Evolutionary conservation across 2,329 filamentous ascomycete genomes (phyloP), one percentile per base, ranked within the genome.

Genomic region (Colletotrichum camelliae): DNA sequence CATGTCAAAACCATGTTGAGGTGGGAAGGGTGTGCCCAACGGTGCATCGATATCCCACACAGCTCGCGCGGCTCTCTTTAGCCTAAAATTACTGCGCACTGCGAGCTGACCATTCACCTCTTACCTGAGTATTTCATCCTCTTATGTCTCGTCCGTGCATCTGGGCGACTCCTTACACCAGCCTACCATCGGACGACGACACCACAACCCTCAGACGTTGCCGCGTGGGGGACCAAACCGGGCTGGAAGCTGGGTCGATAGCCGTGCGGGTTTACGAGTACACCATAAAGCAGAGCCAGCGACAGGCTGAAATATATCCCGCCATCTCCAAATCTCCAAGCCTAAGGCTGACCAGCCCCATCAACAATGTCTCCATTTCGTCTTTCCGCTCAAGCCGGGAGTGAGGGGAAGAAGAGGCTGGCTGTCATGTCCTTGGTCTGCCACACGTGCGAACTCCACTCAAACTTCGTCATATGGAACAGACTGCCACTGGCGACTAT

Each of bases 301-400:
- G n/a, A 62, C 35, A 24, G 37, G 62, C 43, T 31, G 39, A 18
- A 35, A 67, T 55, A 74, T 68, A 24, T 72, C 62, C 69, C 70
- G 62, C 37, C 31, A 60, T 33, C 62, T 72, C 39, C 69, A 58
- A 62, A 60, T 33, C 62, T 67, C 69, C 62, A 58, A 43, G 70
- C 43, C 74, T 74, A 73, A 75, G 73, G 73, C 73, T 73, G 73
- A 75, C 13, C 31, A 39, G 74, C 52, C 70, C 70, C 70, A 68
- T 75, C 21, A 29, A 18, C 67, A 16, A 62, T 21, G 66, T 68
- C 48, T 70, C 57, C 67, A 70, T 62, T 21, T 24, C 71, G 18
- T 31, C 29, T 27, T 52, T 64, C 70, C 70, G 70, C 57, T 13
- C 61, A 35, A 62, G 57, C 55, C 37, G 43, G 27, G 31, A n/a